These are phyloP conservation scores for Alternaria brassicicola DNA, from an alignment of 2,329 filamentous ascomycete species.

Conservation along the genomic window DNA sequence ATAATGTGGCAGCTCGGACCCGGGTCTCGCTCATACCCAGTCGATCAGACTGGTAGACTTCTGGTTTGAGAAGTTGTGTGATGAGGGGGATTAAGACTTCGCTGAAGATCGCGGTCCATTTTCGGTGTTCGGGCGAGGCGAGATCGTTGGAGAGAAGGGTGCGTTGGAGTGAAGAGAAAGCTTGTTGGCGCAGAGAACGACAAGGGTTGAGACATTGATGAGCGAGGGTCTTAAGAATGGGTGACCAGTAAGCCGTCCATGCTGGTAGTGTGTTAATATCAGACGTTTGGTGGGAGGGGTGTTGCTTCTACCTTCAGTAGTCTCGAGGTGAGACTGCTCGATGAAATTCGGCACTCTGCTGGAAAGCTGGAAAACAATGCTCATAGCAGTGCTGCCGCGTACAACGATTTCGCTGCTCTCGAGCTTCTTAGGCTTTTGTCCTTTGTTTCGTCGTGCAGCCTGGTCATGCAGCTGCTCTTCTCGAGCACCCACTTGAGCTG, in stretches of 20 bases:
- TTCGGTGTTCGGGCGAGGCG: slow-evolving; percentile 80
- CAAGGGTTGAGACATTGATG: slow-evolving; percentile 94
- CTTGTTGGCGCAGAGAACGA: slow-evolving; percentile 87
- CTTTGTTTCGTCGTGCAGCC: slow-evolving; percentile 58
- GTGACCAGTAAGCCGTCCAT: slow-evolving; percentile 97
- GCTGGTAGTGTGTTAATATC: slow-evolving; percentile 57
- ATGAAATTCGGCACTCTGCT: slow-evolving; percentile 83
- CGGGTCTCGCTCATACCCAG: slow-evolving; percentile 94
- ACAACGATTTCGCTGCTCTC: slow-evolving; percentile 74
- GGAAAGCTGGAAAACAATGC: slow-evolving; percentile 81
- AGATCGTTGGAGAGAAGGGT: slow-evolving; percentile 84
- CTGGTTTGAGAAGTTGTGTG: slow-evolving; percentile 83
- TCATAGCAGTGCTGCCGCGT: slow-evolving; percentile 80
- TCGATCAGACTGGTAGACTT: slow-evolving; percentile 89
- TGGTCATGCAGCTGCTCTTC: slow-evolving; percentile 72
- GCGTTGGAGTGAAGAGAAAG: slow-evolving; percentile 83
- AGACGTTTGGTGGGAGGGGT: not conserved
- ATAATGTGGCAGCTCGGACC: slow-evolving; percentile 85
- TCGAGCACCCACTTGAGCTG: slow-evolving; percentile 73
- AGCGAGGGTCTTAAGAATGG: slow-evolving; percentile 87
- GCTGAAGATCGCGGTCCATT: slow-evolving; percentile 94
- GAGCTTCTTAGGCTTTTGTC: slow-evolving; percentile 56
- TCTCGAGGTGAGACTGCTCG: slow-evolving; percentile 89
- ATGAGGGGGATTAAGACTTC: slow-evolving; percentile 95
- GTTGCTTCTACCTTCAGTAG: slow-evolving; percentile 69